These are phyloP conservation scores for Chalciporus piperatus DNA, from an alignment of 768 basidiomycete species.

Conservation along the genomic window DNA sequence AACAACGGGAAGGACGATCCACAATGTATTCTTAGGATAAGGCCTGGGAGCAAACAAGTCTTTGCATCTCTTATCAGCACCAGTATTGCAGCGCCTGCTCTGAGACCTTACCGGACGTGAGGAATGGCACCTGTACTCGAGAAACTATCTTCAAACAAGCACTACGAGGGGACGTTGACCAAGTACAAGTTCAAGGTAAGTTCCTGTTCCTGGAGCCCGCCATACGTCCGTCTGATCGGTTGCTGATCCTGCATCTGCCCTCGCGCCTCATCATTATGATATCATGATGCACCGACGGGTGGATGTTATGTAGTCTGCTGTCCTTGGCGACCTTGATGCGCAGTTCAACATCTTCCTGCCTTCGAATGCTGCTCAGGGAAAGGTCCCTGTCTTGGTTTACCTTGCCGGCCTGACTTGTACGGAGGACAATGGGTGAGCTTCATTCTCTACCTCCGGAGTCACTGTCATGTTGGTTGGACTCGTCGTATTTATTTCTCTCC, in stretches of 20 bases:
- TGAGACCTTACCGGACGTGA: neutral
- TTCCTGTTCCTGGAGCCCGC: conserved; percentile 1
- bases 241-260: no score
- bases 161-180: conserved; percentile 73
- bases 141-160: conserved; percentile 71
- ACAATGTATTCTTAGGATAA: conserved; percentile 7
- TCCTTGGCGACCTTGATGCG: conserved; percentile 65
- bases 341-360: conserved; percentile 92
- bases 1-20: neutral
- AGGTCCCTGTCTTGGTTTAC: conserved; percentile 74
- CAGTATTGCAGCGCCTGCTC: neutral
- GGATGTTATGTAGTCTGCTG: conserved; percentile 51
- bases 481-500: neutral
- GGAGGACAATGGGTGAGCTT: conserved; percentile 84
- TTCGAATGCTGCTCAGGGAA: conserved; percentile 50
- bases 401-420: conserved; percentile 88
- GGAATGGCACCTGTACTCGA: conserved; percentile 43
- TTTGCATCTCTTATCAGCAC: conserved; percentile 1
- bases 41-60: conserved; percentile 1
- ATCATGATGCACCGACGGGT: neutral
- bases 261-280: neutral
- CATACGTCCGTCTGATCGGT: no score
- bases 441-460: neutral
- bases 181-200: conserved; percentile 86
- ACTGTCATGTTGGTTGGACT: neutral